Evolutionary conservation across 805 yeast species (phyloP), one percentile per base, ranked within the genome.

Genomic region (Ogataea salicorniae): DNA sequence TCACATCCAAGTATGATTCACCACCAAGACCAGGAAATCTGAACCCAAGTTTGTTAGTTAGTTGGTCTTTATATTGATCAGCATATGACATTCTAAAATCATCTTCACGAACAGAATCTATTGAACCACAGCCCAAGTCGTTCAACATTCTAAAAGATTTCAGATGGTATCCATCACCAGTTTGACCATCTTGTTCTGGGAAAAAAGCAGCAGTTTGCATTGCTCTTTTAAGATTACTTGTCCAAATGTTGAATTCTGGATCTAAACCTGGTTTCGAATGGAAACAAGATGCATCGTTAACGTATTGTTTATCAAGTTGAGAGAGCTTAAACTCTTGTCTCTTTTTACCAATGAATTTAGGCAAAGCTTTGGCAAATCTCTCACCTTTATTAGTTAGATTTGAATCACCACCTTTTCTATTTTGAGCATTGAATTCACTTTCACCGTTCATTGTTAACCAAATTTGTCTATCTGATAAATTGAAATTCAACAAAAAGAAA

Each of bases 401-500:
- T 1, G 69, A 59, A 46, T 67, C 70, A 17, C 71, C 71, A 22
- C 71, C 71, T 47, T 58, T 61, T 29, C 52, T 53, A 38, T 60
- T 53, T 31, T 51, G 46, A 22, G 49, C 48, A 46, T 64, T 65
- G 42, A 47, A 59, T 15, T 58, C 58, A 16, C 61, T 58, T 49
- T 67, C 71, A 29, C 72, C 72, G 47, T 57, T 67, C 36, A 61
- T 53, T 1, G 70, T 64, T 15, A 67, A 51, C 70, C 70, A 67
- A 15, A 67, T 67, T 48, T 67, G 72, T 39, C 70, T 53, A 47
- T 67, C 71, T 2, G 66, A 45, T 16, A 67, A 51, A 46, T 67
- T 67, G 54, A 67, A 67, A 55, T 74, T 74, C 45, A 78, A 60
- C 34, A 78, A 58, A 58, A 77, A 78, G 56, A 78, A 78, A 22